Base-by-base conservation (phyloP, 768 basidiomycete genomes). In the Saitozyma sp. region DNA sequence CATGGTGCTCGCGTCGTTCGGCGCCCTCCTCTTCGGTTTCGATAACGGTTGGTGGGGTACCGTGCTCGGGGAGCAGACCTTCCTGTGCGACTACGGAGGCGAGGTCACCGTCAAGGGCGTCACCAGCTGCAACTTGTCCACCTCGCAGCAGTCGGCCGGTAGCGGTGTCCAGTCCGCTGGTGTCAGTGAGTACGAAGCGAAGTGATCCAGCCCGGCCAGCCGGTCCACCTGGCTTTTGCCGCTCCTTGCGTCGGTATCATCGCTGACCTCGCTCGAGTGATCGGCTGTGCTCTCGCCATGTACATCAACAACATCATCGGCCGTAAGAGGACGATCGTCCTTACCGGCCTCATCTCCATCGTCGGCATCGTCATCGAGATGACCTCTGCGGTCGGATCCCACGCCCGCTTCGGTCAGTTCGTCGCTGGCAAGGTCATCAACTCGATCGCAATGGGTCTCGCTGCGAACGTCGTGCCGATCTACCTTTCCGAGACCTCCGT, bases 1-100 rank as follows among this genome's bases (percentile, higher is more conserved):
- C 29, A 29, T 29, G 29, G 29, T 29, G 2, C 29, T 29, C 29
- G 29, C 29, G 29, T 29, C 29, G 29, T 29, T 29, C 29, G 29
- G 29, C 5, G 29, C 29, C 29, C 29, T 29, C 29, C 29, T 29
- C 29, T 29, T 29, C 29, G 29, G 29, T 29, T 29, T 29, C 29
- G 69, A 71, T 43, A 71, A 71, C 42, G 66, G 66, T 50, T 71
- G 69, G 69, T 71, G 69, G 69, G 66, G 69, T n/a, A 61, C 62
- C 41, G 61, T 68, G 37, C 61, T 68, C 13, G 69, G 69, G 9
- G 57, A 50, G 9, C 42, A 43, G 17, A 9, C 54, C 10, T 71
- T 71, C 59, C 53, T 65, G 38, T 19, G 49, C n/a, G 59, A 61
- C 43, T 74, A 68, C 50, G 56, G 66, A 9, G 69, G 61, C 11